Base-by-base conservation (phyloP, 805 yeast species). In the Metschnikowia colocasiae region DNA sequence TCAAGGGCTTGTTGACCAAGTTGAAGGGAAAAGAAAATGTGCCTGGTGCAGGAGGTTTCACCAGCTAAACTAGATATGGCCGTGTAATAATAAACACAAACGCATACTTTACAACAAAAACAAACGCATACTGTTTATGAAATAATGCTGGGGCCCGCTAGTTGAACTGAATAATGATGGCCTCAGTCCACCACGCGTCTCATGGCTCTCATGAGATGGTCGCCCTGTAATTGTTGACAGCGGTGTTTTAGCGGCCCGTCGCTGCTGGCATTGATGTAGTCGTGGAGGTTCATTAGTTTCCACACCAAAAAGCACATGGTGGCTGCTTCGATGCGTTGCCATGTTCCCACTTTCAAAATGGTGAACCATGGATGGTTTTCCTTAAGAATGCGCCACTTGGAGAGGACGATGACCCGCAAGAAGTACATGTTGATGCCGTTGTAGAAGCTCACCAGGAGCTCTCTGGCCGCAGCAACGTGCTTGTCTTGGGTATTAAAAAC, bases 11-110 rank as follows among this genome's bases (percentile, higher is more conserved):
- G 51, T 73, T 86, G 60, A 67, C 70, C 47, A 79, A 81, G 52
- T 74, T 86, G 59, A 82, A 82, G 71, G 87, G 83, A 34, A 86
- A 85, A 56, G 78, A 76, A 41, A 74, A 76, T 51, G 92, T 81
- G 41, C 94, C 94, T 22, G 92, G 91, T 32, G 90, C 89, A 32
- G 85, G 76, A 26, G 86, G 86, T 12, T 80, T 79, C 61, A 50
- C 55, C 46, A 51, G 49, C 37, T 53, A 47, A 45, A 20, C 30
- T 15, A 12, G 25, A 19, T 27, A 27, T 15, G 32, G 42, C 19
- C 25, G 26, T 27, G 16, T 19, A 13, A 33, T 19, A 37, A 46
- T 12, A 25, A 39, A 39, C 18, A 18, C 23, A 27, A 6, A 20
- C 27, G 34, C 34, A 31, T 31, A 31, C 6, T n/a, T n/a, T n/a